A percentile compares a stretch with the other conserved stretches of the same genome.
Evolutionary conservation across 176 grass and related monocot genomes (phyloP).

Genomic region (Oryza meridionalis): DNA sequence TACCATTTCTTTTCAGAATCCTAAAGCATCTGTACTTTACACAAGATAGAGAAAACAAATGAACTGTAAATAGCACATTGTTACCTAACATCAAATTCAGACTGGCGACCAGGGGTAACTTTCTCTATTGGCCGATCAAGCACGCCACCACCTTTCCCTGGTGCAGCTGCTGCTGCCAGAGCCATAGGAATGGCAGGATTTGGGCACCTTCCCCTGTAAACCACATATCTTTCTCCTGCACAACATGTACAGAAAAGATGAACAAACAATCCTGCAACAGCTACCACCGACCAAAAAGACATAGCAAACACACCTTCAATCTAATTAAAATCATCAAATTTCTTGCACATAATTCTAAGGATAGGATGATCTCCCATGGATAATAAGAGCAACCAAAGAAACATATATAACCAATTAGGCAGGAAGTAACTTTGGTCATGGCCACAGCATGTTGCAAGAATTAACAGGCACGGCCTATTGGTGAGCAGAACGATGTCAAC

Average conservation of each 20-base stretch:
- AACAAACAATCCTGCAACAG: background rate
- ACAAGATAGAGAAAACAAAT: background rate
- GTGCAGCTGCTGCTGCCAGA: constrained; percentile 56
- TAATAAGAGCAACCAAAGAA: no score
- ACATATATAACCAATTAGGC: no score
- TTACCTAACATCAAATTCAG: constrained; percentile 89
- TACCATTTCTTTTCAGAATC: background rate
- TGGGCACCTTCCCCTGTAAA: constrained; percentile 50
- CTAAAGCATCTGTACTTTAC: background rate
- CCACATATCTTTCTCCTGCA: constrained; percentile 64
- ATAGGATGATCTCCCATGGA: no score
- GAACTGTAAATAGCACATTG: background rate
- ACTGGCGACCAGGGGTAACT: constrained; percentile 79
- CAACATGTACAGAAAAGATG: constrained; percentile 29
- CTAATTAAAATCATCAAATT: constrained; percentile 10
- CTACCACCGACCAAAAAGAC: background rate
- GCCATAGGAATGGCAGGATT: constrained; percentile 56
- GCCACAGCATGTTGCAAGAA: constrained; percentile 1
- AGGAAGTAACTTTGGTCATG: no score
- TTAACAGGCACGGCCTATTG: background rate
- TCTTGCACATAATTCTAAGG: background rate
- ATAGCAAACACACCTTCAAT: constrained; percentile 9
- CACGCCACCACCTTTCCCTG: constrained; percentile 91
- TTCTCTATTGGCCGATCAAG: constrained; percentile 91
- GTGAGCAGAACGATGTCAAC: no score